Evolutionary conservation across 2,329 filamentous ascomycete genomes (phyloP), one percentile per base, ranked within the genome.

Genomic region (Ophiostoma sp.): DNA sequence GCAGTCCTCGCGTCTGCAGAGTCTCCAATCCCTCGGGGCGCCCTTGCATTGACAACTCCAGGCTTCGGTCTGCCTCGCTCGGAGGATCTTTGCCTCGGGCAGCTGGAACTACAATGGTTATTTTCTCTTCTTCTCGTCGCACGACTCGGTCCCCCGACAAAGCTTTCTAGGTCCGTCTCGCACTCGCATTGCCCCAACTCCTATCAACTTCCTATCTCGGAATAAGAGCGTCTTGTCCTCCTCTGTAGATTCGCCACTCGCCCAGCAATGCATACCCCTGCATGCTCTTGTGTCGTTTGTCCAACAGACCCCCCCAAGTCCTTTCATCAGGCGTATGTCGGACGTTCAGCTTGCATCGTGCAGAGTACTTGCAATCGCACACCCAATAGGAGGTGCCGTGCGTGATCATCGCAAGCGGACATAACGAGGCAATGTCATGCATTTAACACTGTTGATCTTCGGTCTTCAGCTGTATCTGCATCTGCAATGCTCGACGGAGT

Each of bases 231-330:
- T 55, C 27, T 27, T 27, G 27, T 27, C 27, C 27, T 27, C 27
- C 27, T 27, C 27, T 27, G 49, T 9, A n/a, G n/a, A 8, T 2
- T 55, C 27, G n/a, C 18, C 49, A 36, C n/a, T 55, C 27, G 49
- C 49, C 49, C 49, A 55, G n/a, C 14, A 16, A 27, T 27, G 49
- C 49, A 55, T 55, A 55, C 49, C 49, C 49, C 49, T 55, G 49
- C 49, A 55, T 55, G 27, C 27, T 2, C 27, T 27, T 27, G 27
- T 27, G 27, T 27, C 27, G 27, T 27, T 27, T 27, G 27, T 27
- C 27, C 27, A 27, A 27, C 27, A 27, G 27, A 27, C 27, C 1
- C 27, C 27, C 27, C 27, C 27, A 27, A 27, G 27, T 27, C 27
- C 27, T 27, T 27, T 27, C 27, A 27, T 27, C 27, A 27, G 27